phyloP scores from a whole-genome alignment of 2,329 filamentous ascomycete species.

The Fusarium staphyleae region DNA sequence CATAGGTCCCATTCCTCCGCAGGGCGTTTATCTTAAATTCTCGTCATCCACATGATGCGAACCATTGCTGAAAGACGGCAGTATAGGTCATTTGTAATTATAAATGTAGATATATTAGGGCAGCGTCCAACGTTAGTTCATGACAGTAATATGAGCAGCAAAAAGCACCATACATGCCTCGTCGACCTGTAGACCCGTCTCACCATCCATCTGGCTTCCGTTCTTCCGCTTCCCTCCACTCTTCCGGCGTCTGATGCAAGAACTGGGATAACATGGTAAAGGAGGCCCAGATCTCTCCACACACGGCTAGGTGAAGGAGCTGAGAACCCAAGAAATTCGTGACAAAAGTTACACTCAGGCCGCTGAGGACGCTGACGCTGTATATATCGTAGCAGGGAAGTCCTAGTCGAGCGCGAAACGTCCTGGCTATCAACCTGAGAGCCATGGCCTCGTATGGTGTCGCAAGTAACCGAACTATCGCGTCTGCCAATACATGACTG shows the following conservation, averaged over 20 bases:
- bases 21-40: too few species aligned
- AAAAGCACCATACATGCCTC: too few species aligned
- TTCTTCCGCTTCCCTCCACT: conserved; percentile 30
- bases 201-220: neutral
- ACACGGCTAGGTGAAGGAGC: conserved; percentile 47
- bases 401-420: conserved; percentile 50
- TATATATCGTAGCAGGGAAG: conserved; percentile 51
- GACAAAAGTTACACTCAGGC: conserved; percentile 49
- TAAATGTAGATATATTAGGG: too few species aligned
- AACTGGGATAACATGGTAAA: conserved; percentile 23
- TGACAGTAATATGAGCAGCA: too few species aligned
- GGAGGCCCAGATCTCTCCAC: conserved; percentile 23
- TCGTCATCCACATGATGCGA: too few species aligned
- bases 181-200: too few species aligned
- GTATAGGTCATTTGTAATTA: too few species aligned
- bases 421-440: conserved; percentile 54
- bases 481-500: conserved; percentile 55
- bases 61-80: too few species aligned
- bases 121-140: too few species aligned
- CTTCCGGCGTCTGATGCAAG: conserved; percentile 26
- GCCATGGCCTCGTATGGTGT: conserved; percentile 57
- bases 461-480: conserved; percentile 52
- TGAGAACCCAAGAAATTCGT: conserved; percentile 57
- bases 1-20: too few species aligned
- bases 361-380: conserved; percentile 45